Percentiles rank a stretch among this genome's conserved stretches.
Evolutionary conservation across 2,329 filamentous ascomycete species (phyloP).

Genomic region (Gremmenia infestans): DNA sequence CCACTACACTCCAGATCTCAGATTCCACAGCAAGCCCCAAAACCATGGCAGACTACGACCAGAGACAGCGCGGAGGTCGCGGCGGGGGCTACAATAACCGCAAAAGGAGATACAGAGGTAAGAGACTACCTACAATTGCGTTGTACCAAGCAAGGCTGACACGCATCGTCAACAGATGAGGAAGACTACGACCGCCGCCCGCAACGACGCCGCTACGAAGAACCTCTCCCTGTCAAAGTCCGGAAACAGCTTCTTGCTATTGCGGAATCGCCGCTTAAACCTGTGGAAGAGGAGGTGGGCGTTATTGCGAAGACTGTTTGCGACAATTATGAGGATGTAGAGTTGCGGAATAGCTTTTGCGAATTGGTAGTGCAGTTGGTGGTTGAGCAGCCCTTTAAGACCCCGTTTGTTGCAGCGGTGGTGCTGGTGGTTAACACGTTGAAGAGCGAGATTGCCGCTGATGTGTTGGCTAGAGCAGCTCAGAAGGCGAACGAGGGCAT

Average conservation of each 20-base stretch:
- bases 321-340: constrained; percentile 82
- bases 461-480: constrained; percentile 62
- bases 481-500: constrained; percentile 62
- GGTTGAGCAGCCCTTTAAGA: constrained; percentile 92
- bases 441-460: constrained; percentile 67
- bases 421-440: constrained; percentile 74
- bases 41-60: constrained; percentile 49
- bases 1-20: neutral
- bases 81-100: constrained; percentile 54
- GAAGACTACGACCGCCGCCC: constrained; percentile 71
- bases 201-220: constrained; percentile 69
- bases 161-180: constrained; percentile 50
- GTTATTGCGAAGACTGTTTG: constrained; percentile 70
- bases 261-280: constrained; percentile 74
- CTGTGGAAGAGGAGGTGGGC: constrained; percentile 73
- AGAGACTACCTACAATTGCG: constrained; percentile 1
- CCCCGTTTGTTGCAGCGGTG: constrained; percentile 86
- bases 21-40: constrained; percentile 4
- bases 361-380: constrained; percentile 71
- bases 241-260: constrained; percentile 75
- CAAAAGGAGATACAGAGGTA: constrained; percentile 79
- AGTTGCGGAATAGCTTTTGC: constrained; percentile 68
- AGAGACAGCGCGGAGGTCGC: constrained; percentile 29
- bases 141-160: constrained; percentile 24
- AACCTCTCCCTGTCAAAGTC: constrained; percentile 65